These are phyloP conservation scores for Penicillium sp. DNA, from an alignment of 2,329 filamentous ascomycete species.

Conservation along the genomic window DNA sequence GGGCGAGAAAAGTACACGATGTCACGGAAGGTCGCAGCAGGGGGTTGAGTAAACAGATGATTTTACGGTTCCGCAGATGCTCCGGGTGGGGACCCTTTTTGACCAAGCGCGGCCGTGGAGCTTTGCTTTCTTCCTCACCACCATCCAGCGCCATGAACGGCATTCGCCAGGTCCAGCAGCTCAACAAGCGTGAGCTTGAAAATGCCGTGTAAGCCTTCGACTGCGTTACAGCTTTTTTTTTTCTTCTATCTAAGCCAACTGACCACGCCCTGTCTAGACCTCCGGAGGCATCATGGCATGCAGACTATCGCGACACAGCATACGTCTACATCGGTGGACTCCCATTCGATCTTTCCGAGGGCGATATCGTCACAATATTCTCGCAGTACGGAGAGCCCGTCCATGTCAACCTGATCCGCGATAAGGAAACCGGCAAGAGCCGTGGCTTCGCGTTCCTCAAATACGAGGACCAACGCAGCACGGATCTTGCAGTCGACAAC, in stretches of 20 bases:
- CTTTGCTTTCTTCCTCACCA: conserved; percentile 1
- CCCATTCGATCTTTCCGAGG: conserved; percentile 88
- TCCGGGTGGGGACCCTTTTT: conserved; percentile 19
- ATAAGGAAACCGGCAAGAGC: conserved; percentile 94
- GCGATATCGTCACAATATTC: conserved; percentile 94
- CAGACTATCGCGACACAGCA: conserved; percentile 95
- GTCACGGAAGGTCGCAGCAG: conserved; percentile 16
- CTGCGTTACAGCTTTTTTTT: conserved; percentile 7
- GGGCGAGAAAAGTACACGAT: conserved; percentile 3
- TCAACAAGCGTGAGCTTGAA: conserved; percentile 94
- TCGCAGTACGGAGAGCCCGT: conserved; percentile 95
- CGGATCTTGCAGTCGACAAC: conserved; percentile 94
- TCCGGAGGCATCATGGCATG: conserved; percentile 90
- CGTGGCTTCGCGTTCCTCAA: conserved; percentile 95
- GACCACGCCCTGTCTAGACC: conserved; percentile 51
- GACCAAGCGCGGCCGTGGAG: conserved; percentile 4
- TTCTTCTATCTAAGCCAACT: not conserved
- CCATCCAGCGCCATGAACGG: conserved; percentile 69
- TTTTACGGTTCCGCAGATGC: conserved; percentile 27
- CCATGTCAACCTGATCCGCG: conserved; percentile 85
- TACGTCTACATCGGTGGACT: conserved; percentile 95
- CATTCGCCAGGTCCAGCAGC: conserved; percentile 84
- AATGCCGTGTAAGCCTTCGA: conserved; percentile 67
- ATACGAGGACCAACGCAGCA: conserved; percentile 96
- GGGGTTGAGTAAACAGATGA: conserved; percentile 26